Conservation (phyloP, 2,329 filamentous ascomycete genomes). For the Scytalidium sp. region DNA sequence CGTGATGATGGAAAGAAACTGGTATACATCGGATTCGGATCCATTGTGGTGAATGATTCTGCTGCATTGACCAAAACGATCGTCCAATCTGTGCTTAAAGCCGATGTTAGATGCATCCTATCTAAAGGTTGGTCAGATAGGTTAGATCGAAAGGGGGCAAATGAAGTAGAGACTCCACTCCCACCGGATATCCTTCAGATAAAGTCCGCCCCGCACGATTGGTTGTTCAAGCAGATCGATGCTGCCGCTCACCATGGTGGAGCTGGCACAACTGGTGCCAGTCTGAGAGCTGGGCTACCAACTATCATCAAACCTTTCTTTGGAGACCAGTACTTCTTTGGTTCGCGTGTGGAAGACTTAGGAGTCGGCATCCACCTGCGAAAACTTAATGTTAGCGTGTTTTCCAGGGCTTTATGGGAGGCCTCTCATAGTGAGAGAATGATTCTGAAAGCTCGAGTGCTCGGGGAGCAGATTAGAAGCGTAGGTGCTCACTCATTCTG, state of each 20-base stretch:
- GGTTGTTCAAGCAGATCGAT: slow-evolving; percentile 92
- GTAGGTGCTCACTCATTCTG: slow-evolving; percentile 47
- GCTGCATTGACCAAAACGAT: slow-evolving; percentile 88
- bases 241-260: slow-evolving; percentile 94
- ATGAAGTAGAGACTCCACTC: slow-evolving; percentile 57
- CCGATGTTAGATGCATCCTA: slow-evolving; percentile 90
- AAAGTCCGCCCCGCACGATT: slow-evolving; percentile 89
- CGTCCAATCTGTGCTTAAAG: slow-evolving; percentile 83
- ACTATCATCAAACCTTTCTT: slow-evolving; percentile 98
- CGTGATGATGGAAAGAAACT: slow-evolving; percentile 81
- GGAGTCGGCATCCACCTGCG: slow-evolving; percentile 88
- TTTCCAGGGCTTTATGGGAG: slow-evolving; percentile 86
- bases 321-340: slow-evolving; percentile 97
- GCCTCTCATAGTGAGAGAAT: slow-evolving; percentile 87
- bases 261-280: slow-evolving; percentile 91
- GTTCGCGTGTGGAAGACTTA: slow-evolving; percentile 82
- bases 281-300: slow-evolving; percentile 83
- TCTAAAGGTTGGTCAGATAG: slow-evolving; percentile 98
- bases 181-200: slow-evolving; percentile 85
- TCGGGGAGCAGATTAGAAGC: slow-evolving; percentile 85
- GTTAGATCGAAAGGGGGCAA: slow-evolving; percentile 53
- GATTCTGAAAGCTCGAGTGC: slow-evolving; percentile 76
- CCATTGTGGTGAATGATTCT: slow-evolving; percentile 89
- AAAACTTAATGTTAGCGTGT: slow-evolving; percentile 82
- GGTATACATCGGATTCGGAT: slow-evolving; percentile 96